Evolutionary conservation across 495 filamentous ascomycete species (phyloP), one percentile per base, ranked within the genome.

Genomic region (Podospora tetraspora): DNA sequence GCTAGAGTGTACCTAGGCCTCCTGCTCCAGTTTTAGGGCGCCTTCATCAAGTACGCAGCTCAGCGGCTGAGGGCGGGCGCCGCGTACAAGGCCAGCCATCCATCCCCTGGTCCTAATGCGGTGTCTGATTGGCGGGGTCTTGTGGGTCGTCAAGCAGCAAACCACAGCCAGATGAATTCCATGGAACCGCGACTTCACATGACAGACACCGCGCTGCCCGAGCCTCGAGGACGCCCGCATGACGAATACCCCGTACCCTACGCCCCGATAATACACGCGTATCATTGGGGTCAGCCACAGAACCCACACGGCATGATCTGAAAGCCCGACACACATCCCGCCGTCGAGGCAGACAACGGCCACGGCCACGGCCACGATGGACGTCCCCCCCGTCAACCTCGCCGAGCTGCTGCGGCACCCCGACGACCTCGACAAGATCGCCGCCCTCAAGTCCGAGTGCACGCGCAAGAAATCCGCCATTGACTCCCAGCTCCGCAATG

Each of bases 371-470:
- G 12, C 52, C 71, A 76, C 68, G 60, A 86, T 85, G 80, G 85
- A 87, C 69, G 80, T 83, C 64, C 83, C 84, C 57, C 82, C 84
- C 24, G 82, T 89, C 78, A 90, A 90, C 83, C 88, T 93, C 76
- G 84, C 89, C 73, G 90, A 91, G 81, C 86, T 93, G 65, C 83
- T 89, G 68, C 85, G 87, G 77, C 87, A 88, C 74, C 85, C 87
- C n/a, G 87, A 89, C 72, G 95, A 99, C 79, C 90, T 99, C 66
- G 94, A 98, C 83, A 99, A 97, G 83, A 93, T 98, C 75, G 80
- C 88, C 67, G 87, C 87, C 66, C 84, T 99, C 74, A 96, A 95
- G 80, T 86, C 92, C 72, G 95, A 99, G 77, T 97, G 97, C 82
- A 84, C 87, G 70, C 91, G 96, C 72, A 98, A 98, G 86, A 99